A percentile compares a stretch with the other conserved stretches of the same genome.
Conservation (phyloP, 2,329 filamentous ascomycete species). For the Drechslerella stenobrocha region DNA sequence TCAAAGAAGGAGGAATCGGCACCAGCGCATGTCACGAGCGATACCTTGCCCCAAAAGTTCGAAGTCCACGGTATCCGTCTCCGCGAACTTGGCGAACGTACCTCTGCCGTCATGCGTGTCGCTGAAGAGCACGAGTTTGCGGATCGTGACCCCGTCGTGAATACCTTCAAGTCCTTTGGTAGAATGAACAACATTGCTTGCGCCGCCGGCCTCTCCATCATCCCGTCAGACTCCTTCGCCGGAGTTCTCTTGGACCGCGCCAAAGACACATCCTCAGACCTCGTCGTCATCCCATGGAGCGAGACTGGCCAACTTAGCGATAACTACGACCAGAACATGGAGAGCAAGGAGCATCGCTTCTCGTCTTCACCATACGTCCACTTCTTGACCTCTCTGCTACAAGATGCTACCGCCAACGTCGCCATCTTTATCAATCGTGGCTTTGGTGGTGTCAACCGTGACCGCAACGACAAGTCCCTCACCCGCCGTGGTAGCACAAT, state of each 20-base stretch:
- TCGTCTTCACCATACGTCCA: conserved; percentile 67
- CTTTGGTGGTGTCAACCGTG: conserved; percentile 61
- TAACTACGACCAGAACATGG: conserved; percentile 60
- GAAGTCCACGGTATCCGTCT: conserved; percentile 83
- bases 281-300: conserved; percentile 86
- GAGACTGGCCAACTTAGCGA: conserved; percentile 77
- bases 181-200: conserved; percentile 80
- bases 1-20: conserved; percentile 50
- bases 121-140: conserved; percentile 76
- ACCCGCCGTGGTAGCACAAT: conserved; percentile 45
- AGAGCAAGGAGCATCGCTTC: conserved; percentile 61
- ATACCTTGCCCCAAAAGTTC: conserved; percentile 60
- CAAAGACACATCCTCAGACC: conserved; percentile 69
- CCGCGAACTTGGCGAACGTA: conserved; percentile 84
- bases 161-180: conserved; percentile 86
- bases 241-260: conserved; percentile 74
- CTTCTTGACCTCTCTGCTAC: conserved; percentile 72
- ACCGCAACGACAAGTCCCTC: conserved; percentile 53
- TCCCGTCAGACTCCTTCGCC: conserved; percentile 75
- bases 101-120: conserved; percentile 92
- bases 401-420: conserved; percentile 67
- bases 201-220: conserved; percentile 77
- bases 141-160: conserved; percentile 79
- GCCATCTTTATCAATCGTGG: conserved; percentile 79
- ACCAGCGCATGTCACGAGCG: conserved; percentile 33